These are phyloP conservation scores for Capronia coronata DNA, from an alignment of 2,329 filamentous ascomycete species.

Conservation along the genomic window DNA sequence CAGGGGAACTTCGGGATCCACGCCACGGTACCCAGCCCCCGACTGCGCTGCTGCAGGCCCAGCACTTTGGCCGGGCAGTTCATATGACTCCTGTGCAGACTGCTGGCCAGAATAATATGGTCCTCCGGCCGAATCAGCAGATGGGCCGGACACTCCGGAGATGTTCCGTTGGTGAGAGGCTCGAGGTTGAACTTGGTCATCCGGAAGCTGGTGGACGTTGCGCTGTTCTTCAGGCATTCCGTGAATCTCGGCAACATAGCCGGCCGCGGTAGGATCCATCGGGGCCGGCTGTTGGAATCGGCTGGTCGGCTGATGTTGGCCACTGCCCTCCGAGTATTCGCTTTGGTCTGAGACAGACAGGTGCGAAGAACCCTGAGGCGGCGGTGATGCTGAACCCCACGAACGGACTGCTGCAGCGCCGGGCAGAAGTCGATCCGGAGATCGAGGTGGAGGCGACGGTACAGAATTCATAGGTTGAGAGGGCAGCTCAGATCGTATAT, in stretches of 20 bases:
- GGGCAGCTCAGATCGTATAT: constrained; percentile 23
- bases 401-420: constrained; percentile 8
- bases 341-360: constrained; percentile 23
- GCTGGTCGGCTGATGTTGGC: not conserved
- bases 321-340: constrained; percentile 16
- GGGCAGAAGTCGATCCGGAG: constrained; percentile 20
- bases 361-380: constrained; percentile 11
- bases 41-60: constrained; percentile 1
- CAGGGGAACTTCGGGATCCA: constrained; percentile 20
- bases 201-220: constrained; percentile 15
- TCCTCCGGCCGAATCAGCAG: not conserved
- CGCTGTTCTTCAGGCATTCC: constrained; percentile 15
- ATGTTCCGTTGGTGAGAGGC: constrained; percentile 6
- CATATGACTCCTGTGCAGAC: constrained; percentile 16
- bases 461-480: constrained; percentile 14
- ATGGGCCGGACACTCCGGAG: not conserved
- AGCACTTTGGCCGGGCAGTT: constrained; percentile 12
- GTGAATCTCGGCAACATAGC: constrained; percentile 4
- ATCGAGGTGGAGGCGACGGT: constrained; percentile 18
- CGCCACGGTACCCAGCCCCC: constrained; percentile 11
- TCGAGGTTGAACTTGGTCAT: constrained; percentile 1
- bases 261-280: constrained; percentile 2
- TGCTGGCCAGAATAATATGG: constrained; percentile 10
- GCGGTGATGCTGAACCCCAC: constrained; percentile 12
- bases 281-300: constrained; percentile 1